phyloP scores from a whole-genome alignment of 2,329 filamentous ascomycete genomes.

The Cytospora leucostoma region DNA sequence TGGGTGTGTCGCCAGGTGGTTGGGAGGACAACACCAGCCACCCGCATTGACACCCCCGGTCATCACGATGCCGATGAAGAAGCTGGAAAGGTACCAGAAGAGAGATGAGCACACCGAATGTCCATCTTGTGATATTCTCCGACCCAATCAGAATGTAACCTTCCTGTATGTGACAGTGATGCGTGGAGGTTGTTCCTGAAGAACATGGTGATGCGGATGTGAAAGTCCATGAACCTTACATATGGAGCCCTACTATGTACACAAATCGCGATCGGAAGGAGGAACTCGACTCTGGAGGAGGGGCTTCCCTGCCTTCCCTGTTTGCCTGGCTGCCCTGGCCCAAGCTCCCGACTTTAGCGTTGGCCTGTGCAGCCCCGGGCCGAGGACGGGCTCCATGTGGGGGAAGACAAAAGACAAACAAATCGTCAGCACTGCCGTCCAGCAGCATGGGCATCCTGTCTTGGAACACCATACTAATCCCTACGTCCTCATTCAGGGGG shows the following conservation, averaged over 20 bases:
- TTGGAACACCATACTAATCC: too few species aligned
- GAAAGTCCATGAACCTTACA: not conserved
- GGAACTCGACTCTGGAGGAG: not conserved
- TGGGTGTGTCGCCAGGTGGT: conserved; percentile 23
- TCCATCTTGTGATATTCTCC: not conserved
- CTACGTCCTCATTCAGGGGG: too few species aligned
- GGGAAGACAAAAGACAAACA: not conserved
- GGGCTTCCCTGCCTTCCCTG: not conserved
- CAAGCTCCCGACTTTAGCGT: conserved; percentile 7
- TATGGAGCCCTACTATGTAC: not conserved
- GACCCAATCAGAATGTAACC: conserved; percentile 1
- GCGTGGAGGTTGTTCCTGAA: not conserved
- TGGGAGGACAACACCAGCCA: conserved; percentile 27
- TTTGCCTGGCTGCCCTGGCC: not conserved
- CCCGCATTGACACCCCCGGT: conserved; percentile 2
- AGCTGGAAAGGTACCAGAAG: not conserved
- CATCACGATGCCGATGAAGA: not conserved
- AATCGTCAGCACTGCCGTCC: too few species aligned
- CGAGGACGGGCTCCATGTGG: conserved; percentile 15
- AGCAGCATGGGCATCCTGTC: too few species aligned
- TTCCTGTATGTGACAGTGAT: not conserved
- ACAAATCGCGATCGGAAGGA: not conserved
- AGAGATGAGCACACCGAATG: not conserved
- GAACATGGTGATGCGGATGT: not conserved
- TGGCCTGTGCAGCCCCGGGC: conserved; percentile 20